Evolutionary conservation across 2,329 filamentous ascomycete species (phyloP).

Genomic region (Phaeosphaeriaceae sp.): DNA sequence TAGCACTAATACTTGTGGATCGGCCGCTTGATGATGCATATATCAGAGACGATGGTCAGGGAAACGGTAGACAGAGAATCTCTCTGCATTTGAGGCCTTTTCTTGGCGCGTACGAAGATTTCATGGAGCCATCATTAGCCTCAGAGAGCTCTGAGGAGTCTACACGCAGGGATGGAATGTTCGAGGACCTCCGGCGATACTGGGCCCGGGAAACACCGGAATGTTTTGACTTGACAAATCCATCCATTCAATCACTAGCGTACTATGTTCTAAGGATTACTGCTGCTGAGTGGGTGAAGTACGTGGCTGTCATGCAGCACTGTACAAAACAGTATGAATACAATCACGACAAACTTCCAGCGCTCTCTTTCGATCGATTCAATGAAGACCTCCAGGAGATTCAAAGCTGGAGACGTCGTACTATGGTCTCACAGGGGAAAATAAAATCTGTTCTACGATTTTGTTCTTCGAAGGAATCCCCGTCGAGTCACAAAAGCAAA

Average conservation of each 20-base stretch:
- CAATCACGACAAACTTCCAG: background rate
- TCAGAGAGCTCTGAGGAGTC: background rate
- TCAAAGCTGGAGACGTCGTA: conserved; percentile 31
- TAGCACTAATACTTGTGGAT: conserved; percentile 21
- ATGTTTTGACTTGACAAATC: conserved; percentile 13
- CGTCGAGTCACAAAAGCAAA: background rate
- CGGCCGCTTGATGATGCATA: conserved; percentile 12
- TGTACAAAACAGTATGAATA: conserved; percentile 31
- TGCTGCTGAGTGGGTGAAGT: conserved; percentile 32
- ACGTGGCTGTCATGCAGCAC: conserved; percentile 28
- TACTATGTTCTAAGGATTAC: conserved; percentile 29
- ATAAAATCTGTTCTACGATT: conserved; percentile 7
- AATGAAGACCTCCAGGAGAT: conserved; percentile 25
- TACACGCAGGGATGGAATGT: conserved; percentile 9
- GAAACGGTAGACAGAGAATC: background rate
- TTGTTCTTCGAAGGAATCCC: conserved; percentile 3
- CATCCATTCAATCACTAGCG: conserved; percentile 13
- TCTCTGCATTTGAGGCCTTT: conserved; percentile 1
- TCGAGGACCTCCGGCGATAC: conserved; percentile 20
- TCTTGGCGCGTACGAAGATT: conserved; percentile 21
- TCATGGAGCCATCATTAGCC: conserved; percentile 7
- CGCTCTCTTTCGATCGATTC: conserved; percentile 10
- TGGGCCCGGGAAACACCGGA: conserved; percentile 9
- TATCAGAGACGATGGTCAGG: background rate
- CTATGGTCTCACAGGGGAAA: conserved; percentile 23